A percentile compares a stretch with the other conserved stretches of the same genome.
Conservation (phyloP, 306 rosid genomes). For the Abrus pulchellus region DNA sequence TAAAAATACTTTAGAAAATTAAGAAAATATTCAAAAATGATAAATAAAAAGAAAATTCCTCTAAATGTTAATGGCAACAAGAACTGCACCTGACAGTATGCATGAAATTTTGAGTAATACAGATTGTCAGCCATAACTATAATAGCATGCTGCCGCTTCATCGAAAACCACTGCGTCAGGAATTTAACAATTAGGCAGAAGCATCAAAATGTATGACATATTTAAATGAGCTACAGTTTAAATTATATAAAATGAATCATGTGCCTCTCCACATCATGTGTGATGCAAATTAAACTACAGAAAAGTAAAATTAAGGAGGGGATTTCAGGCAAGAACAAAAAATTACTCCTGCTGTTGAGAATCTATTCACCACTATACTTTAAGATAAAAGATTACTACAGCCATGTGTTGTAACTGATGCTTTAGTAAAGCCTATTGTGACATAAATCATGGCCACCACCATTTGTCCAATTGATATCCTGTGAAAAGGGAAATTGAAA, state of each 20-base stretch:
- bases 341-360: conserved; percentile 21
- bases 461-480: conserved; percentile 23
- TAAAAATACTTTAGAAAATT: neutral
- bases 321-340: conserved; percentile 26
- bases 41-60: conserved; percentile 10
- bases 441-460: conserved; percentile 15
- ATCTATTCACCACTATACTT: conserved; percentile 28
- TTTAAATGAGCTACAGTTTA: conserved; percentile 26
- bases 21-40: neutral
- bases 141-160: conserved; percentile 94
- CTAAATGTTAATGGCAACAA: conserved; percentile 17
- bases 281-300: neutral
- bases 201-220: conserved; percentile 17
- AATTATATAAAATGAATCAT: neutral
- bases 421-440: conserved; percentile 33
- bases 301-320: neutral
- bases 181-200: conserved; percentile 32
- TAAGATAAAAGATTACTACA: conserved; percentile 33
- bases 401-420: conserved; percentile 19
- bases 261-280: conserved; percentile 1
- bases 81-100: conserved; percentile 77
- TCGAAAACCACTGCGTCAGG: conserved; percentile 85
- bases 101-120: conserved; percentile 87
- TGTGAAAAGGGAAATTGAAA: conserved; percentile 24
- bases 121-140: conserved; percentile 77